Conservation (phyloP, 2,329 filamentous ascomycete genomes). For the Nemania serpens region DNA sequence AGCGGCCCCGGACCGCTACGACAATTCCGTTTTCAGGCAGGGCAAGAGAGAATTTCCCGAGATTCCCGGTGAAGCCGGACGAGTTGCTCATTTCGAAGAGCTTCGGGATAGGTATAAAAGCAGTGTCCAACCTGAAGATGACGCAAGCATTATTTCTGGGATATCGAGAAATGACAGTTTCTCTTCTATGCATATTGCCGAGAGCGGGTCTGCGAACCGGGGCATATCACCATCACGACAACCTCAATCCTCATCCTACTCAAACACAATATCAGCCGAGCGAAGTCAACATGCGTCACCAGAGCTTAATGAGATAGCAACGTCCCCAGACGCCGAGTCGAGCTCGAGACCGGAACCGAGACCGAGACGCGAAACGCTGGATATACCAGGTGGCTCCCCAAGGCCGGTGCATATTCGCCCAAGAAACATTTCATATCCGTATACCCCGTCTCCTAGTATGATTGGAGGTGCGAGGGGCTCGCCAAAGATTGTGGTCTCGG, state of each 20-base stretch:
- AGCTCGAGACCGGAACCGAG: background rate
- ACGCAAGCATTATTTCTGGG: slow-evolving; percentile 39
- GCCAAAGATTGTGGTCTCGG: slow-evolving; percentile 35
- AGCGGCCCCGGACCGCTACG: slow-evolving; percentile 52
- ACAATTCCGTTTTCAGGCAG: slow-evolving; percentile 54
- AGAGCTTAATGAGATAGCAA: slow-evolving; percentile 8
- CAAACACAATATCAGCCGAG: slow-evolving; percentile 22
- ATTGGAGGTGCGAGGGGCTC: slow-evolving; percentile 16
- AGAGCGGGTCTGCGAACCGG: slow-evolving; percentile 30
- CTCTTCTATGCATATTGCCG: slow-evolving; percentile 32
- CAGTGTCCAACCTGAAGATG: slow-evolving; percentile 33
- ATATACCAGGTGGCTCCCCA: slow-evolving; percentile 36
- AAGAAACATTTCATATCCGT: slow-evolving; percentile 20
- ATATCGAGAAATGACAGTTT: slow-evolving; percentile 48
- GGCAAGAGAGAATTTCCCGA: slow-evolving; percentile 58
- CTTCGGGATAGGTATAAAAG: slow-evolving; percentile 49
- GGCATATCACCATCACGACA: slow-evolving; percentile 26
- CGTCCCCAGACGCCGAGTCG: background rate
- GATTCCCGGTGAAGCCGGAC: slow-evolving; percentile 56
- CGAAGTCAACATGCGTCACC: background rate
- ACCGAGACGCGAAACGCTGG: slow-evolving; percentile 40
- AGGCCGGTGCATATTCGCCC: slow-evolving; percentile 24
- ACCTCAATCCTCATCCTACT: slow-evolving; percentile 32
- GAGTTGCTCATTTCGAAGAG: slow-evolving; percentile 48
- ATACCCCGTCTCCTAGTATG: slow-evolving; percentile 12